Conservation (phyloP, 495 filamentous ascomycete genomes). For the Thozetella sp. region DNA sequence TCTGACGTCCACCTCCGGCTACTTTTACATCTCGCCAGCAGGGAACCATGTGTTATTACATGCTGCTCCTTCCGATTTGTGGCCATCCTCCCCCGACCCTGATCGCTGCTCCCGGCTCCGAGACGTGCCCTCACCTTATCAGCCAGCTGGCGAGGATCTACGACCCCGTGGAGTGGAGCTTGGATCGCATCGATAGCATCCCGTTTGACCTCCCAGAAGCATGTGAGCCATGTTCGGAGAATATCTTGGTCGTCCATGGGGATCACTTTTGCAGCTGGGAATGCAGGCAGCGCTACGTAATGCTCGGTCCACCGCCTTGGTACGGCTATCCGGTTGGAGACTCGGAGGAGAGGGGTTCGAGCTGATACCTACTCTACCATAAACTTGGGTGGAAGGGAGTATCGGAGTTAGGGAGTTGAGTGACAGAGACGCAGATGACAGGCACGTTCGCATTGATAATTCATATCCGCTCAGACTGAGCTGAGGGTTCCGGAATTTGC, state of each 20-base stretch:
- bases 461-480: too few relatives aligned
- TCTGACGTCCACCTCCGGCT: neutral
- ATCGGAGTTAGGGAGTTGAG: neutral
- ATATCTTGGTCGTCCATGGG: slow-evolving; percentile 6
- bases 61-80: slow-evolving; percentile 19
- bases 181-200: slow-evolving; percentile 3
- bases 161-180: slow-evolving; percentile 12
- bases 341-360: too few relatives aligned
- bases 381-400: neutral
- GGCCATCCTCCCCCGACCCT: slow-evolving; percentile 10
- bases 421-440: neutral
- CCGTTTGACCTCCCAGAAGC: slow-evolving; percentile 20
- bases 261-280: neutral
- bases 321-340: neutral
- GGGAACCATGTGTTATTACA: slow-evolving; percentile 36
- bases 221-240: slow-evolving; percentile 21
- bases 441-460: too few relatives aligned
- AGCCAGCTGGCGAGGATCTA: slow-evolving; percentile 25
- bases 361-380: too few relatives aligned
- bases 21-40: too few relatives aligned
- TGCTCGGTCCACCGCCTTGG: neutral
- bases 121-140: slow-evolving; percentile 18
- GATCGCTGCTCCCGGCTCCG: slow-evolving; percentile 17
- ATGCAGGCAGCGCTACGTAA: neutral
- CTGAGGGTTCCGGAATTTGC: too few relatives aligned